Percentiles rank a stretch among this genome's conserved stretches.
These are phyloP conservation scores for Annulohypoxylon stygium DNA, from an alignment of 495 filamentous ascomycete species.

Conservation along the genomic window DNA sequence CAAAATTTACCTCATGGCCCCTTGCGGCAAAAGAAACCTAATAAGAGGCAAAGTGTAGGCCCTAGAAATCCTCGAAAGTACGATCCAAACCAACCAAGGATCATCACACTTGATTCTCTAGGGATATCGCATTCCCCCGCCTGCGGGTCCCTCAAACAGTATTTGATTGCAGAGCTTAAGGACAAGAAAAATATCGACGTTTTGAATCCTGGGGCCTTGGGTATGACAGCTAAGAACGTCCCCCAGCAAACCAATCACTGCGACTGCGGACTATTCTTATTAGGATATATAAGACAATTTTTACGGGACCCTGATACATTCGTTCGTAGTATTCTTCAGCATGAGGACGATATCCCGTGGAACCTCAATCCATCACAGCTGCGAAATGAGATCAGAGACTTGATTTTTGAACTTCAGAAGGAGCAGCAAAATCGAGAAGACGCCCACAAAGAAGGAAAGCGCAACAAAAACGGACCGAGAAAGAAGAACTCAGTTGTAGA, in stretches of 20 bases:
- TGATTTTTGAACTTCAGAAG: constrained; percentile 55
- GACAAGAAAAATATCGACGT: constrained; percentile 75
- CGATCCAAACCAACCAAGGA: constrained; percentile 66
- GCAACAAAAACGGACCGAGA: constrained; percentile 13
- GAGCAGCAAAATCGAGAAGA: constrained; percentile 50
- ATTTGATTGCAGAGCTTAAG: constrained; percentile 78
- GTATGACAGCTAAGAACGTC: constrained; percentile 76
- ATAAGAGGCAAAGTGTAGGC: constrained; percentile 42
- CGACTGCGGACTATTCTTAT: constrained; percentile 89
- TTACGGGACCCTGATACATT: constrained; percentile 76
- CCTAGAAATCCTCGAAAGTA: constrained; percentile 57
- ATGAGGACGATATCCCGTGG: constrained; percentile 52
- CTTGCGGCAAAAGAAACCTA: constrained; percentile 35
- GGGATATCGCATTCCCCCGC: constrained; percentile 70
- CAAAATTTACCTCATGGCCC: constrained; percentile 17
- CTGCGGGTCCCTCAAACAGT: constrained; percentile 76
- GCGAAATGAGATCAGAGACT: constrained; percentile 54
- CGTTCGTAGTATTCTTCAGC: constrained; percentile 52
- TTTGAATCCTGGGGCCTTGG: constrained; percentile 63
- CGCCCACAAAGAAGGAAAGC: constrained; percentile 41
- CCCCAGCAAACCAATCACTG: constrained; percentile 86
- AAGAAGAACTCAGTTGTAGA: constrained; percentile 11
- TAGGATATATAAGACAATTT: constrained; percentile 87
- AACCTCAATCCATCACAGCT: constrained; percentile 51
- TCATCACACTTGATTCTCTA: constrained; percentile 92